Conservation (phyloP, 2,329 filamentous ascomycete species). For the Fusarium lyarnte region DNA sequence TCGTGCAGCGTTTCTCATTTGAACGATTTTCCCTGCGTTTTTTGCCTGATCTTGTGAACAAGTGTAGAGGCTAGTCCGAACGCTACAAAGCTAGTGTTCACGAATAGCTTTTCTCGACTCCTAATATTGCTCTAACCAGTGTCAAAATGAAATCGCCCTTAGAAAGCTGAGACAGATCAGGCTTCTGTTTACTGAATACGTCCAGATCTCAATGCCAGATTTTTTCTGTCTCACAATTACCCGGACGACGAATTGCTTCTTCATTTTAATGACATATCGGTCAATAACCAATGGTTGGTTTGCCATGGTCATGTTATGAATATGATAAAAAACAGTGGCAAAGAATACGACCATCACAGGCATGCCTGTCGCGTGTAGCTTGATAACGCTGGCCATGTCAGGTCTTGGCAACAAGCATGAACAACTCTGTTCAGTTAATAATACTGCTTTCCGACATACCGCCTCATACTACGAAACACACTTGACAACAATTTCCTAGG, state of each 20-base stretch:
- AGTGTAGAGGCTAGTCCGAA: constrained; percentile 30
- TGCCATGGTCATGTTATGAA: neutral
- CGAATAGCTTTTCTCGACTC: constrained; percentile 17
- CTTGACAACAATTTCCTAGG: constrained; percentile 12
- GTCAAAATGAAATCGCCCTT: constrained; percentile 1
- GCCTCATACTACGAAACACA: constrained; percentile 17
- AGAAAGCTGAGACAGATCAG: constrained; percentile 10
- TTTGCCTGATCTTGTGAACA: constrained; percentile 38
- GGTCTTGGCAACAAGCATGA: constrained; percentile 34
- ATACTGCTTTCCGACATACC: constrained; percentile 18
- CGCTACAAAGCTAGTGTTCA: constrained; percentile 27
- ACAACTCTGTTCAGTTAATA: constrained; percentile 20
- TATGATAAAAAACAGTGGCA: neutral
- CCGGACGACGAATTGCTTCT: neutral
- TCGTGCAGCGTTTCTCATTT: constrained; percentile 39
- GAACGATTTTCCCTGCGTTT: constrained; percentile 21
- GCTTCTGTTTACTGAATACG: neutral
- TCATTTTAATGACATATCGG: neutral
- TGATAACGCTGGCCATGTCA: constrained; percentile 13
- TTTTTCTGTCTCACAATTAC: neutral
- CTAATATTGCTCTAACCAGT: neutral
- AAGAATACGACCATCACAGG: constrained; percentile 2
- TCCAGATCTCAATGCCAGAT: neutral
- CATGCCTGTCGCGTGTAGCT: constrained; percentile 17
- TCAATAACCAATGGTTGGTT: constrained; percentile 6